A percentile compares a stretch with the other conserved stretches of the same genome.
Conservation (phyloP, 352 stramenopile genomes). For the Elongisporangium anandrum region DNA sequence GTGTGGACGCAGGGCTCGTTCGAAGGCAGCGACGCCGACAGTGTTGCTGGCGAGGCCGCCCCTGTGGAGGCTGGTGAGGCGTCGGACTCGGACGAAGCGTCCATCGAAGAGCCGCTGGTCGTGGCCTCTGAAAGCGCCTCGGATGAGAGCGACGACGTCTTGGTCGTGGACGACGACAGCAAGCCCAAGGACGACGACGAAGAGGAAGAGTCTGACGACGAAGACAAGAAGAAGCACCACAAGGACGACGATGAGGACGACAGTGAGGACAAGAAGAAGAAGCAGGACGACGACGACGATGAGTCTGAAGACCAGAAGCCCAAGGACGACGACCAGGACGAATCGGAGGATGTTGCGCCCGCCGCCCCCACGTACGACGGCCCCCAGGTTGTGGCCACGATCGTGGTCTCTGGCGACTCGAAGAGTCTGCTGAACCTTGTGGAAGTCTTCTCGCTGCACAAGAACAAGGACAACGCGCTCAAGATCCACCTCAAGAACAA, state of each 20-base stretch:
- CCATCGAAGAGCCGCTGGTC: neutral
- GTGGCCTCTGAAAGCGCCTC: neutral
- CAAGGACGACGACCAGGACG: neutral
- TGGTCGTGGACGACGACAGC: neutral
- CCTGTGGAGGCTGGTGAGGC: too few species aligned
- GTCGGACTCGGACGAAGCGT: neutral
- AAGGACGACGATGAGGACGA: neutral
- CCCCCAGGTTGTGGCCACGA: slow-evolving; percentile 13
- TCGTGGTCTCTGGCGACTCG: slow-evolving; percentile 23
- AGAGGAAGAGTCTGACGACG: slow-evolving; percentile 1
- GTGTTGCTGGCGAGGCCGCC: neutral
- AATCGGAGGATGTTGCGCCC: neutral
- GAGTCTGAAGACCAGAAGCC: neutral
- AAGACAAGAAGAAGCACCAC: neutral
- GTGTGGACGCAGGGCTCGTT: neutral
- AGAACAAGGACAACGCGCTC: slow-evolving; percentile 33
- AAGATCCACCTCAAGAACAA: slow-evolving; percentile 50
- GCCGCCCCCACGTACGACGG: slow-evolving; percentile 1
- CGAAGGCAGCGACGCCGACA: neutral
- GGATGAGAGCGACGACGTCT: neutral
- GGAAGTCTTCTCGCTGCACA: slow-evolving; percentile 27
- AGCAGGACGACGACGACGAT: neutral
- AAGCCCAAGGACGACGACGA: neutral
- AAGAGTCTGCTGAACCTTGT: slow-evolving; percentile 20
- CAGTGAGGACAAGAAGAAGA: neutral